A percentile compares a stretch with the other conserved stretches of the same genome.
Conservation (phyloP, 176 grass and related monocot species). For the Microstegium vimineum region DNA sequence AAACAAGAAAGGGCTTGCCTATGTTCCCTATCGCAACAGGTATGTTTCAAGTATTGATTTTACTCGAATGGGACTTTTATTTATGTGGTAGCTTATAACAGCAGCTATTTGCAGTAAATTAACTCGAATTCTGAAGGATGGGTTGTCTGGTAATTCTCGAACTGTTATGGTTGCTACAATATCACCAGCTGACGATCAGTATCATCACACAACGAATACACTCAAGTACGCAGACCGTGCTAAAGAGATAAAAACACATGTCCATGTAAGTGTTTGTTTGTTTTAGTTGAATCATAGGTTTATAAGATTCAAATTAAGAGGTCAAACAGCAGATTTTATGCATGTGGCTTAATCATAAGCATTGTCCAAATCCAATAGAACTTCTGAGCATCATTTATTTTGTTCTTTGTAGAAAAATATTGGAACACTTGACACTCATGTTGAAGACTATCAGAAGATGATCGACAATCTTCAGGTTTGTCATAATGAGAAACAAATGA, state of each 20-base stretch:
- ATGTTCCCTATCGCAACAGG: constrained; percentile 99
- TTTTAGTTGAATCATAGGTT: neutral
- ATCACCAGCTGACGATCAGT: constrained; percentile 94
- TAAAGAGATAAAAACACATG: constrained; percentile 99
- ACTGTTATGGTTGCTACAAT: constrained; percentile 99
- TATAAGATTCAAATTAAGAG: neutral
- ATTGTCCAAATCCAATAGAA: neutral
- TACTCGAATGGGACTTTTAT: neutral
- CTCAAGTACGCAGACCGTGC: constrained; percentile 98
- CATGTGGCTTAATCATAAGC: neutral
- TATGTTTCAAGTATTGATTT: constrained; percentile 25
- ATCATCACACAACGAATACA: constrained; percentile 95
- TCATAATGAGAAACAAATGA: neutral
- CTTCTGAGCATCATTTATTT: constrained; percentile 9
- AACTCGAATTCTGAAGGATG: constrained; percentile 98
- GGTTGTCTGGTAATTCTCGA: constrained; percentile 92
- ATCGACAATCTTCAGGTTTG: constrained; percentile 92
- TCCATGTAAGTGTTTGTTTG: constrained; percentile 64
- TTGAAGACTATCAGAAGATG: constrained; percentile 91
- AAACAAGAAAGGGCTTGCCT: constrained; percentile 98
- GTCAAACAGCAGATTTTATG: neutral
- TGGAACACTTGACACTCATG: constrained; percentile 85
- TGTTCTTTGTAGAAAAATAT: constrained; percentile 85
- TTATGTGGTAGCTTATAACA: constrained; percentile 11
- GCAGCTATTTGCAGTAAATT: constrained; percentile 73